A percentile compares a stretch with the other conserved stretches of the same genome.
Conservation (phyloP, 2,329 filamentous ascomycete species). For the Cladosporium sphaerospermum region DNA sequence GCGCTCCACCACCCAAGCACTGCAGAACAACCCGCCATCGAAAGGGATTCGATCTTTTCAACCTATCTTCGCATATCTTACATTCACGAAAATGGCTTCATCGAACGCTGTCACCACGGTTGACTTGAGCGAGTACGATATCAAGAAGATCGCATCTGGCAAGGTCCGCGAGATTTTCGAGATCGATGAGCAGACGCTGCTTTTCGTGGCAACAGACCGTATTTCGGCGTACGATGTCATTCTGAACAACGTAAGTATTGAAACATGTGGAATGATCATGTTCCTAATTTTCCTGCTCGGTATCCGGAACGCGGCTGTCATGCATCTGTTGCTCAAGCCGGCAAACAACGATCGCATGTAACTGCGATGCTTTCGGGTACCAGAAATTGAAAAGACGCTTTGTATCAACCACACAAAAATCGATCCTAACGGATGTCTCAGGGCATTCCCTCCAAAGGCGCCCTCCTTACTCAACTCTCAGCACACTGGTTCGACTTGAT, state of each 20-base stretch:
- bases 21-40: not conserved
- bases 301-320: no score
- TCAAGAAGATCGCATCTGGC: constrained; percentile 50
- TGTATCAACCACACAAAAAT: not conserved
- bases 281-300: no score
- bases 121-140: constrained; percentile 24
- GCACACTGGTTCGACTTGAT: constrained; percentile 63
- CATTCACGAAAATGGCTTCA: constrained; percentile 1
- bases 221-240: constrained; percentile 95
- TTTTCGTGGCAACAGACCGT: constrained; percentile 82
- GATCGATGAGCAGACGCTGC: constrained; percentile 62
- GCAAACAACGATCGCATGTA: no score
- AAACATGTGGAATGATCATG: no score
- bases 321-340: no score
- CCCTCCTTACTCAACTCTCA: constrained; percentile 61
- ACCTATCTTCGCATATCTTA: not conserved
- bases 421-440: constrained; percentile 25
- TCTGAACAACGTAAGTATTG: constrained; percentile 60
- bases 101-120: constrained; percentile 11
- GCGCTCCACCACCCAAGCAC: not conserved
- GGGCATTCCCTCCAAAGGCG: constrained; percentile 63
- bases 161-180: constrained; percentile 81
- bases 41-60: not conserved
- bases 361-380: no score
- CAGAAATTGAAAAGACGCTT: not conserved